Percentiles rank a stretch among this genome's conserved stretches.
These are phyloP conservation scores for Microstegium vimineum DNA, from an alignment of 176 grass and related monocot species.

Conservation along the genomic window DNA sequence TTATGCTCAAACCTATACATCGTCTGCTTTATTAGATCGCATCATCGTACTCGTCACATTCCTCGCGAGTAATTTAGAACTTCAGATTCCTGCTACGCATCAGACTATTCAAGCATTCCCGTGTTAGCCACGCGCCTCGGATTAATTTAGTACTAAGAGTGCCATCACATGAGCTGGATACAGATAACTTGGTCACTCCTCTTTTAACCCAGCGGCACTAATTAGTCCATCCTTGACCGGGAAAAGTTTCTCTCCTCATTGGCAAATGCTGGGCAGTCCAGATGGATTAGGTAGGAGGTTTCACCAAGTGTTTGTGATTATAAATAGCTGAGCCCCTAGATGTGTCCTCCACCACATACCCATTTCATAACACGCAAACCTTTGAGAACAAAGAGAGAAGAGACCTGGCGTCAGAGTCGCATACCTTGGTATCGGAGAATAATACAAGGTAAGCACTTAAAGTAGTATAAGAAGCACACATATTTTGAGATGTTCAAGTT, in stretches of 20 bases:
- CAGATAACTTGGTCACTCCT: slow-evolving; percentile 28
- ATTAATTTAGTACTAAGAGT: slow-evolving; percentile 22
- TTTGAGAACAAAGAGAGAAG: not conserved
- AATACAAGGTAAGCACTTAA: not conserved
- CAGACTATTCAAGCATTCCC: slow-evolving; percentile 10
- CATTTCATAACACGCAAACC: not conserved
- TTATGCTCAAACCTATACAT: not conserved
- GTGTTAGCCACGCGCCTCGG: slow-evolving; percentile 39
- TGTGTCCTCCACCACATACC: not conserved
- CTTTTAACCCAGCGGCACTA: slow-evolving; percentile 6
- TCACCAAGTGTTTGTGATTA: slow-evolving; percentile 12
- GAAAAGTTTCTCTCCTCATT: slow-evolving; percentile 7
- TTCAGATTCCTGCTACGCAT: slow-evolving; percentile 19
- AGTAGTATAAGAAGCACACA: not conserved
- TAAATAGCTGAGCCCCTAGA: slow-evolving; percentile 34
- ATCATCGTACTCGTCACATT: slow-evolving; percentile 16
- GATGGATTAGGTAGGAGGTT: slow-evolving; percentile 30
- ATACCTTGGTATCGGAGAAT: not conserved
- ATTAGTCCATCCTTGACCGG: slow-evolving; percentile 24
- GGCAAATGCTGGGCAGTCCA: not conserved
- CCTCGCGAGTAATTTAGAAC: slow-evolving; percentile 3
- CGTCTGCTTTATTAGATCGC: not conserved
- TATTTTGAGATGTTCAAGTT: not conserved
- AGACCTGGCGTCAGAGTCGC: not conserved
- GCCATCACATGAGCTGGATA: slow-evolving; percentile 37